Percentiles rank a stretch among this genome's conserved stretches.
These are phyloP conservation scores for Sporisorium reilianum DNA, from an alignment of 1,284 basidiomycete genomes.

Conservation along the genomic window DNA sequence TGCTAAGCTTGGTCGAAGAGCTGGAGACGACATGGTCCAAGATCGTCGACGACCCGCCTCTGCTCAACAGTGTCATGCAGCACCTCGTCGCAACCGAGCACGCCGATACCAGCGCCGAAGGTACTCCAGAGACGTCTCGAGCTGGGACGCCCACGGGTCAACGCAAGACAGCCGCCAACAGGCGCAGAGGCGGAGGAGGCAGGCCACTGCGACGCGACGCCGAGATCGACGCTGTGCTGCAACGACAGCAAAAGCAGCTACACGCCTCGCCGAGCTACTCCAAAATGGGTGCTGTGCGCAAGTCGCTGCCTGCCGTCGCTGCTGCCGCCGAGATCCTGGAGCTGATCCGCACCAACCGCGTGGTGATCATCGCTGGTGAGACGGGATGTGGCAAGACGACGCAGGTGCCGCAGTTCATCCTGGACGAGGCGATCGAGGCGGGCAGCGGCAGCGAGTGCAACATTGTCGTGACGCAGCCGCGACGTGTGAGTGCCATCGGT, in stretches of 20 bases:
- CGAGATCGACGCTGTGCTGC: slow-evolving; percentile 75
- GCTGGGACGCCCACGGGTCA: slow-evolving; percentile 29
- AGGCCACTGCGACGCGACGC: slow-evolving; percentile 68
- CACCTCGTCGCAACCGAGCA: slow-evolving; percentile 43
- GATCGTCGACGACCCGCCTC: slow-evolving; percentile 66
- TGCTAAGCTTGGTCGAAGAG: slow-evolving; percentile 80
- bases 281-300: slow-evolving; percentile 77
- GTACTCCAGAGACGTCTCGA: slow-evolving; percentile 27
- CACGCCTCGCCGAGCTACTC: slow-evolving; percentile 80
- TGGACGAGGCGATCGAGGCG: slow-evolving; percentile 79
- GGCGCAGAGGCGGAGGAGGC: slow-evolving; percentile 11
- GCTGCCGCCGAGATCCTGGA: slow-evolving; percentile 79
- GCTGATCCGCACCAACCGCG: slow-evolving; percentile 41
- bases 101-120: slow-evolving; percentile 19
- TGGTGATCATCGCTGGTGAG: slow-evolving; percentile 56
- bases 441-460: slow-evolving; percentile 78
- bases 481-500: slow-evolving; percentile 88
- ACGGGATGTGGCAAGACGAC: slow-evolving; percentile 87
- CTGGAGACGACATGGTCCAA: slow-evolving; percentile 73
- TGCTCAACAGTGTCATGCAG: slow-evolving; percentile 64
- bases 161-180: slow-evolving; percentile 2
- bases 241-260: slow-evolving; percentile 76
- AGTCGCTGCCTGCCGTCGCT: slow-evolving; percentile 78
- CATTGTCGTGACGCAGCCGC: slow-evolving; percentile 90
- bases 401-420: slow-evolving; percentile 83